Evolutionary conservation across 1,284 basidiomycete species (phyloP).

Genomic region (Coniferiporia weirii): DNA sequence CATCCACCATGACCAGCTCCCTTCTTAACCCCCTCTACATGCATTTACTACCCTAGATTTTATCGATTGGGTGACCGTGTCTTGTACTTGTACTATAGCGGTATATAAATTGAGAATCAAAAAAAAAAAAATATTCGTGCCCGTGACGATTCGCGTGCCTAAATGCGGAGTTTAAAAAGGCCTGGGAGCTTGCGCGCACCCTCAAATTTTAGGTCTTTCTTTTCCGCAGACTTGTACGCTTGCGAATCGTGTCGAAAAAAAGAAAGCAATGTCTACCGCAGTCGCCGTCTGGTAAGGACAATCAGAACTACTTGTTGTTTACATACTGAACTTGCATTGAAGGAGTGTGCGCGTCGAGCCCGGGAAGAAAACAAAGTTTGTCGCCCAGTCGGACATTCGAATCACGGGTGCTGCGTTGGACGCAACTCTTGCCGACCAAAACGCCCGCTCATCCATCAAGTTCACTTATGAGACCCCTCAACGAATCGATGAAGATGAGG

Average conservation of each 20-base stretch:
- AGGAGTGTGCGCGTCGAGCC: slow-evolving; percentile 63
- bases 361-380: slow-evolving; percentile 57
- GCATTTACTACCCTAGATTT: no score
- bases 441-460: slow-evolving; percentile 75
- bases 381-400: slow-evolving; percentile 67
- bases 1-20: no score
- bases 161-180: slow-evolving; percentile 34
- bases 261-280: slow-evolving; percentile 44
- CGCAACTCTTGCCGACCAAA: slow-evolving; percentile 60
- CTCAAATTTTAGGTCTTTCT: not conserved
- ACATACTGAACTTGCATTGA: slow-evolving; percentile 17
- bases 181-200: slow-evolving; percentile 1
- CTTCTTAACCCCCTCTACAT: no score
- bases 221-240: not conserved
- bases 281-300: slow-evolving; percentile 56
- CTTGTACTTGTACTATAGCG: no score
- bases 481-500: slow-evolving; percentile 42
- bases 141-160: not conserved
- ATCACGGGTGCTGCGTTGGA: slow-evolving; percentile 85
- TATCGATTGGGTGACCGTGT: no score
- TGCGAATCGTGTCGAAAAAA: slow-evolving; percentile 17
- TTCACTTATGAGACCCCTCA: slow-evolving; percentile 56
- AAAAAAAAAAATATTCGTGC: no score
- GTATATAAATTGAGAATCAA: no score
- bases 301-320: slow-evolving; percentile 7